Evolutionary conservation across 345 rosid species (phyloP), one percentile per base, ranked within the genome.

Genomic region (Orychophragmus violaceus): DNA sequence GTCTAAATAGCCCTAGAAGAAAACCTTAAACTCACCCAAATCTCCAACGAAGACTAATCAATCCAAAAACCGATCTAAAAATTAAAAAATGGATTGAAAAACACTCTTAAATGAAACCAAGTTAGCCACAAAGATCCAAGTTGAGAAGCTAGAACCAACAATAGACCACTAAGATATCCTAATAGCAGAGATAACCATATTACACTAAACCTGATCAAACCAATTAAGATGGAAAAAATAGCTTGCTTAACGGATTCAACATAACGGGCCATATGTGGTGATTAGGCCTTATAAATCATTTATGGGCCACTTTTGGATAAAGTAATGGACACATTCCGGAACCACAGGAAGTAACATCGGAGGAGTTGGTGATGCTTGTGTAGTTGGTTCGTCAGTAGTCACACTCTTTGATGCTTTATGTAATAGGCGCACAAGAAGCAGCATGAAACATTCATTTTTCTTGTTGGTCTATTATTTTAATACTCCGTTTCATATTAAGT

Each of bases 401-500:
- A 24, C 58, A 24, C 44, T 66, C 50, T 50, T 59, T 60, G 12
- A 10, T 6, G 11, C 35, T 1, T 8, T 4, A 5, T 5, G 3
- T 6, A 2, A 30, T 3, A 29, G 37, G 45, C 18, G 25, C 25
- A 51, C 28, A 70, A 70, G 24, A 61, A 62, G 57, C 29, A 9
- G 63, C 75, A 48, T 71, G 75, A 44, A 44, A 44, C 63, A 55
- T 23, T 62, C 69, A 42, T 2, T 3, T 32, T 25, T 32, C n/a
- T n/a, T 45, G 30, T 53, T 53, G 69, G 39, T 62, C 55, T 36
- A 1, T 22, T 30, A 8, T 29, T 21, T 42, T 55, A 10, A 9
- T 32, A 41, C 16, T n/a, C n/a, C n/a, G n/a, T n/a, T n/a, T n/a
- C n/a, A n/a, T n/a, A n/a, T n/a, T n/a, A n/a, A n/a, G n/a, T n/a